A percentile compares a stretch with the other conserved stretches of the same genome.
Conservation (phyloP, 129 eudicot genomes). For the Ambrosia trifida region DNA sequence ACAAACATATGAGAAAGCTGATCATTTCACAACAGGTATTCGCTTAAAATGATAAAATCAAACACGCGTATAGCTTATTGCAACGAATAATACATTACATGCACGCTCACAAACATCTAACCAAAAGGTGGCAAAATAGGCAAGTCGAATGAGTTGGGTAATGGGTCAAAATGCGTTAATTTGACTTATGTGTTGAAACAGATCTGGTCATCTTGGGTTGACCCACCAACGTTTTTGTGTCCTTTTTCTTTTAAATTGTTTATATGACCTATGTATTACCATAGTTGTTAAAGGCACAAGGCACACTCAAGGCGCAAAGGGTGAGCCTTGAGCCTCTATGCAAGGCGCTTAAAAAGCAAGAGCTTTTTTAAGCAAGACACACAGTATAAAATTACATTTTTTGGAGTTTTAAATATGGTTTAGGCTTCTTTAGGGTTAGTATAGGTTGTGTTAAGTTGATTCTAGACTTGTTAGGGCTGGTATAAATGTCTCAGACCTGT, state of each 20-base stretch:
- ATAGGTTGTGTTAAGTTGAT: too few species aligned
- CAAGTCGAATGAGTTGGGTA: too few species aligned
- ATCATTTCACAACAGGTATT: not conserved
- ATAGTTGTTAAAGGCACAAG: too few species aligned
- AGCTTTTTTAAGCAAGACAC: too few species aligned
- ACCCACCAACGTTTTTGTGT: not conserved
- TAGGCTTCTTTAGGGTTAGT: too few species aligned
- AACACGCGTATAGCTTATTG: not conserved
- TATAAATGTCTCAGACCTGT: too few species aligned
- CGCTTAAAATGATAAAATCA: not conserved
- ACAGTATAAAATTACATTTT: too few species aligned
- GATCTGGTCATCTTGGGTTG: not conserved
- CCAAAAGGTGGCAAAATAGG: not conserved
- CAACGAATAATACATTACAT: not conserved
- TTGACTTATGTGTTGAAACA: not conserved
- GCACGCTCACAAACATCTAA: not conserved
- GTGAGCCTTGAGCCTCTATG: too few species aligned
- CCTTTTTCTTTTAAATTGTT: not conserved
- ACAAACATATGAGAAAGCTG: constrained; percentile 16
- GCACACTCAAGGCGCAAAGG: too few species aligned
- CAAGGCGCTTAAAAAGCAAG: too few species aligned
- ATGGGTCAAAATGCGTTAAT: not conserved
- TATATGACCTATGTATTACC: not conserved
- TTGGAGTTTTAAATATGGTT: too few species aligned
- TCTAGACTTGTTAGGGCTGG: too few species aligned